Evolutionary conservation across 495 filamentous ascomycete species (phyloP), one percentile per base, ranked within the genome.

Genomic region (Glonium stellatum): DNA sequence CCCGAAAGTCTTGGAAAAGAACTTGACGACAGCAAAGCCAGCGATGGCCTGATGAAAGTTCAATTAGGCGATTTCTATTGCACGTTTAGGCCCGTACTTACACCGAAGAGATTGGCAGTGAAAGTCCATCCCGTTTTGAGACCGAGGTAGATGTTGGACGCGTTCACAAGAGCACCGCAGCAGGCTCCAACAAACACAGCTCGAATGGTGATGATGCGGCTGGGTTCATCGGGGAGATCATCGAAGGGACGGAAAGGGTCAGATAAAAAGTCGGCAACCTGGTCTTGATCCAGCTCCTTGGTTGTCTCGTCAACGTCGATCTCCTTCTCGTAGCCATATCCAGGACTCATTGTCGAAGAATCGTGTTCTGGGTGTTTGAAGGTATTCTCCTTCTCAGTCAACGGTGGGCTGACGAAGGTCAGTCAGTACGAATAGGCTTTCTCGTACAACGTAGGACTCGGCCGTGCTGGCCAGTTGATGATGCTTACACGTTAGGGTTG

Each of bases 101-200:
- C 69, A 31, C 70, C 71, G 59, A 72, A 73, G 15, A 73, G 55
- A 46, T 71, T 79, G 49, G 83, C 81, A 50, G 75, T 70, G 65
- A 86, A 85, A 18, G 79, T 86, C 71, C 82, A 87, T 25, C 84
- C 84, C 42, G 84, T 83, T 69, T 86, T 86, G 25, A 87, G 73
- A 70, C 84, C 84, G 48, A 87, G 79, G 60, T 87, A 87, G 54
- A 87, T 64, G 67, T 86, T 87, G 36, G 82, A 84, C 12, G 82
- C 81, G 70, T 82, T 83, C 36, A 86, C 82, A 11, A 86, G 73
- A 23, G 72, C 78, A 55, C 84, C 84, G 51, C 84, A 76, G 54
- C 81, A 59, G 60, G 79, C 76, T 47, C 84, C 84, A 56, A 81
- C 69, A 50, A 81, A 23, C 35, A 87, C 67, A 41, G 83, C 82